Evolutionary conservation across 352 stramenopile species (phyloP).

Genomic region (Blastocystis sp.): DNA sequence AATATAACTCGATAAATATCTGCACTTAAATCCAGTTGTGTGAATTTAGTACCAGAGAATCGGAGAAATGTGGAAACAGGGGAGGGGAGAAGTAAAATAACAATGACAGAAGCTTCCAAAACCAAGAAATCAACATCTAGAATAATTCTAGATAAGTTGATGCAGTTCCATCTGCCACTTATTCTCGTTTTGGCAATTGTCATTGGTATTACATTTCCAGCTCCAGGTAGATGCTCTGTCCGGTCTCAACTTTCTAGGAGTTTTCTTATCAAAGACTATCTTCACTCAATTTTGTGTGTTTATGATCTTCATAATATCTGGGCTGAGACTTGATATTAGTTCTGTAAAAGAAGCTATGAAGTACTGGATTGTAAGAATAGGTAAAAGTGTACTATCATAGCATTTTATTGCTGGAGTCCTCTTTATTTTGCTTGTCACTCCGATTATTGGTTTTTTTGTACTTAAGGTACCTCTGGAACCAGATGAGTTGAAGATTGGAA

Average conservation of each 20-base stretch:
- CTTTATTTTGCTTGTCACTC: constrained; percentile 48
- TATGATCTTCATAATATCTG: constrained; percentile 67
- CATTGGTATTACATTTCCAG: constrained; percentile 49
- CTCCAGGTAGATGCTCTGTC: not conserved
- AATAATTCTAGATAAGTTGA: constrained; percentile 37
- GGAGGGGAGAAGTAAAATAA: too few species aligned
- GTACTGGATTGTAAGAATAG: constrained; percentile 17
- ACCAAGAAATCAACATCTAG: not conserved
- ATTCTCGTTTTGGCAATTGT: constrained; percentile 62
- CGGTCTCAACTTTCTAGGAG: not conserved
- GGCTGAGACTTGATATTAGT: constrained; percentile 41
- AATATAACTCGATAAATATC: too few species aligned
- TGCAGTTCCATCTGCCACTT: constrained; percentile 39
- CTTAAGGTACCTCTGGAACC: constrained; percentile 25
- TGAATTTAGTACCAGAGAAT: too few species aligned
- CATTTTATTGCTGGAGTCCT: constrained; percentile 40
- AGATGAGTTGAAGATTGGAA: constrained; percentile 37
- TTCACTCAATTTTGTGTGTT: constrained; percentile 61
- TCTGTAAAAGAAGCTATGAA: constrained; percentile 57
- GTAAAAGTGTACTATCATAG: not conserved
- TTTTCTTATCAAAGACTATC: constrained; percentile 11
- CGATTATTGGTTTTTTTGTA: constrained; percentile 45
- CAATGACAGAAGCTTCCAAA: too few species aligned
- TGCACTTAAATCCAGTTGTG: too few species aligned
- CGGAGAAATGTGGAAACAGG: not conserved